Evolutionary conservation across 495 filamentous ascomycete genomes (phyloP).

Genomic region (Jackrogersella multiformis): DNA sequence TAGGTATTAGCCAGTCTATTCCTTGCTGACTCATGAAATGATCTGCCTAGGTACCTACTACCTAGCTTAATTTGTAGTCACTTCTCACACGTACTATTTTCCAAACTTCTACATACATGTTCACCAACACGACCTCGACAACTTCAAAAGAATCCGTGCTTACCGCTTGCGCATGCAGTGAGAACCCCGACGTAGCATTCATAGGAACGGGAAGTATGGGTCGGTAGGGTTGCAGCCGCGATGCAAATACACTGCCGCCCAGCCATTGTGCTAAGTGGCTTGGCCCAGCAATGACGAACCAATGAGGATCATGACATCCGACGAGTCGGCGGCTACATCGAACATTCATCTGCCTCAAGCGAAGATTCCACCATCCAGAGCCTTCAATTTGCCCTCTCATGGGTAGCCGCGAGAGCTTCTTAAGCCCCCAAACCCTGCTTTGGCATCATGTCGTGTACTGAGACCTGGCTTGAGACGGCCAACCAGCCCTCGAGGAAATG

Average conservation of each 20-base stretch:
- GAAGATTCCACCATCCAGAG: slow-evolving; percentile 41
- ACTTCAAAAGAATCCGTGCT: slow-evolving; percentile 4
- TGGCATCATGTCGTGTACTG: slow-evolving; percentile 28
- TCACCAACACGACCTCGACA: slow-evolving; percentile 12
- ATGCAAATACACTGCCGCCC: slow-evolving; percentile 41
- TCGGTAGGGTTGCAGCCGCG: slow-evolving; percentile 43
- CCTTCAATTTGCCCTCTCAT: slow-evolving; percentile 36
- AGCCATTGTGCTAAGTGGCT: slow-evolving; percentile 29
- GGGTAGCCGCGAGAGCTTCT: slow-evolving; percentile 40
- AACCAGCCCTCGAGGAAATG: slow-evolving; percentile 29
- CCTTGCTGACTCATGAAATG: no score
- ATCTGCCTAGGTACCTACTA: neutral
- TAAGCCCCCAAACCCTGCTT: slow-evolving; percentile 25
- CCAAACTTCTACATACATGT: neutral
- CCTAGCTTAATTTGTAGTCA: neutral
- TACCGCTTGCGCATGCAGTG: slow-evolving; percentile 21
- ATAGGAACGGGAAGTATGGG: slow-evolving; percentile 32
- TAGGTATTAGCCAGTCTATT: no score
- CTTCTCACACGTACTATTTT: no score
- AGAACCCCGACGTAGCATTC: slow-evolving; percentile 12
- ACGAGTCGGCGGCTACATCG: slow-evolving; percentile 44
- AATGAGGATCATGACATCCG: slow-evolving; percentile 26
- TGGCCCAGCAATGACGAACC: slow-evolving; percentile 13
- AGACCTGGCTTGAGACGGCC: slow-evolving; percentile 5
- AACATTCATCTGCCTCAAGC: slow-evolving; percentile 41